These are phyloP conservation scores for Penicillium sp. DNA, from an alignment of 2,329 filamentous ascomycete genomes.

Conservation along the genomic window DNA sequence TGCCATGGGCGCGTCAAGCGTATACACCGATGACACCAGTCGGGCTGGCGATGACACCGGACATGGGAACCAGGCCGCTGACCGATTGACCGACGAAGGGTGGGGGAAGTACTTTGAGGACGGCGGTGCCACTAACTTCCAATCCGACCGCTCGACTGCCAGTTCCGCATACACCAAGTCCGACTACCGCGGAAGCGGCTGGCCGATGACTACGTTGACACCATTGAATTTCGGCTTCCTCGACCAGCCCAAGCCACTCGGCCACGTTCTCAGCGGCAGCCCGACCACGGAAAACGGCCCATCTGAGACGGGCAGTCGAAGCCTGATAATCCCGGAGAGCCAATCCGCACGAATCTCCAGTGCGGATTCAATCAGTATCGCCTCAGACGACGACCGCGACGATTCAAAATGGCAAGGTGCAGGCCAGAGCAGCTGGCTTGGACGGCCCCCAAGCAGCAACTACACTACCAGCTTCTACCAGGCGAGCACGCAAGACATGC, in stretches of 20 bases:
- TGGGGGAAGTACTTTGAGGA: conserved; percentile 50
- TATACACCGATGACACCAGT: conserved; percentile 19
- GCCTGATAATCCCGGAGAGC: conserved; percentile 36
- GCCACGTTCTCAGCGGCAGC: conserved; percentile 40
- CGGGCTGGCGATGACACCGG: conserved; percentile 14
- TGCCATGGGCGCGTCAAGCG: conserved; percentile 19
- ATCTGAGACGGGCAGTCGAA: conserved; percentile 24
- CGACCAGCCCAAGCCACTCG: conserved; percentile 38
- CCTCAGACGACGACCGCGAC: conserved; percentile 36
- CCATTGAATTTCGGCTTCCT: conserved; percentile 37
- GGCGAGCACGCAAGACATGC: conserved; percentile 21
- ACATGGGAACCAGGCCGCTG: conserved; percentile 25
- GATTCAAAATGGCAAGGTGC: conserved; percentile 24
- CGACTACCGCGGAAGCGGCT: conserved; percentile 39
- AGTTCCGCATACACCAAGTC: conserved; percentile 30
- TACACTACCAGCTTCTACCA: conserved; percentile 41
- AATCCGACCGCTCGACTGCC: conserved; percentile 25
- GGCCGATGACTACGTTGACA: conserved; percentile 38
- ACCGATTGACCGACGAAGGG: conserved; percentile 46
- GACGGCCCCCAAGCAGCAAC: conserved; percentile 40
- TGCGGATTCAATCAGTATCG: conserved; percentile 39
- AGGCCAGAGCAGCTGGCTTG: conserved; percentile 28
- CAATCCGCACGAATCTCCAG: conserved; percentile 45
- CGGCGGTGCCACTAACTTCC: conserved; percentile 28
- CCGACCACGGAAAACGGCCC: conserved; percentile 39